Evolutionary conservation across 768 basidiomycete genomes (phyloP).

Genomic region (Auriscalpium vulgare): DNA sequence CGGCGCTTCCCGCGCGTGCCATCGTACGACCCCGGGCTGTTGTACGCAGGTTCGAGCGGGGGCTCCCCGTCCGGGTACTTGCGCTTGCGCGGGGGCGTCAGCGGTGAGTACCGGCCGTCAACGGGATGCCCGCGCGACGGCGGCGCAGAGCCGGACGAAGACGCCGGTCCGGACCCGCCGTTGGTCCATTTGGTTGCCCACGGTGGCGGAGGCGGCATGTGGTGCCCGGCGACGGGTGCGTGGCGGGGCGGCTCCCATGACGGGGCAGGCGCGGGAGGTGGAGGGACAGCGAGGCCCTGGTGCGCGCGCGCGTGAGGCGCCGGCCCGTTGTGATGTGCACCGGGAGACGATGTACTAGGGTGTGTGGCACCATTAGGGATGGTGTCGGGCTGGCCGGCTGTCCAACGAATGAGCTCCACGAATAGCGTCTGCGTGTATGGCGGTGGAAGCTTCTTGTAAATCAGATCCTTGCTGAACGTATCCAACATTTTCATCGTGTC

Average conservation of each 20-base stretch:
- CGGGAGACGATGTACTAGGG: slow-evolving; percentile 16
- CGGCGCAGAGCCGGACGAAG: slow-evolving; percentile 19
- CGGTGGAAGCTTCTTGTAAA: slow-evolving; percentile 57
- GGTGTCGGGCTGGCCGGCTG: slow-evolving; percentile 45
- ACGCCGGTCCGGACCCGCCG: slow-evolving; percentile 21
- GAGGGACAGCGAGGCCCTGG: slow-evolving; percentile 21
- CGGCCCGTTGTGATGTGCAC: slow-evolving; percentile 9
- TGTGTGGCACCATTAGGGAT: slow-evolving; percentile 18
- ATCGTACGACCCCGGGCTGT: slow-evolving; percentile 5
- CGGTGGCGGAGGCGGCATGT: slow-evolving; percentile 30
- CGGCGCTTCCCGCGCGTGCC: slow-evolving; percentile 11
- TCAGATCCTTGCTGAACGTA: slow-evolving; percentile 60
- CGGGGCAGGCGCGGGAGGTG: slow-evolving; percentile 26
- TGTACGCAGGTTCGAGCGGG: not conserved
- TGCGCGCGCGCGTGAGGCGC: not conserved
- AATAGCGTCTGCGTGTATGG: slow-evolving; percentile 64
- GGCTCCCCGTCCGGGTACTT: slow-evolving; percentile 24
- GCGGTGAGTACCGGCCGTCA: not conserved
- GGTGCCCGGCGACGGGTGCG: slow-evolving; percentile 3
- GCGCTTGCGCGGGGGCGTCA: slow-evolving; percentile 24
- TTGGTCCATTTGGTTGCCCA: slow-evolving; percentile 27
- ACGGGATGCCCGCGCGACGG: slow-evolving; percentile 9
- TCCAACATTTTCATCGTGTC: slow-evolving; percentile 70
- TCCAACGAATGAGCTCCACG: slow-evolving; percentile 62
- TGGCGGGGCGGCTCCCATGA: slow-evolving; percentile 6